A percentile compares a stretch with the other conserved stretches of the same genome.
These are phyloP conservation scores for Rubroboletus satanas DNA, from an alignment of 768 basidiomycete genomes.

Conservation along the genomic window DNA sequence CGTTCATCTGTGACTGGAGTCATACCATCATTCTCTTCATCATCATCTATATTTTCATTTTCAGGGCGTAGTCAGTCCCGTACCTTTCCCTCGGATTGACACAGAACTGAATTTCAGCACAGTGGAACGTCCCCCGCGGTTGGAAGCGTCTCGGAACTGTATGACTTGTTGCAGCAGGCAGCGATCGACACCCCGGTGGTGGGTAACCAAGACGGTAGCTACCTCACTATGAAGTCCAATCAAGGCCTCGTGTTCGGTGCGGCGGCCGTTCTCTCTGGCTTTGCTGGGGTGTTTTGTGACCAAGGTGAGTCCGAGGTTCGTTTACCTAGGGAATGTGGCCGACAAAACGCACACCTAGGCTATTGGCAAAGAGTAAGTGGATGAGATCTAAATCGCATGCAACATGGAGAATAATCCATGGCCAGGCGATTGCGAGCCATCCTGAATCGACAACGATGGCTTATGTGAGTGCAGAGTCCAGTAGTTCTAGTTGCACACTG, in stretches of 20 bases:
- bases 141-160: slow-evolving; percentile 39
- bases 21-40: slow-evolving; percentile 46
- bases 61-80: slow-evolving; percentile 29
- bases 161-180: slow-evolving; percentile 46
- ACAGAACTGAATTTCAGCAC: not conserved
- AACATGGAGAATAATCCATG: not conserved
- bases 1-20: slow-evolving; percentile 43
- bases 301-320: slow-evolving; percentile 33
- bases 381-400: not conserved
- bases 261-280: slow-evolving; percentile 38
- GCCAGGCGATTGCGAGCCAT: slow-evolving; percentile 47
- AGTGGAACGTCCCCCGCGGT: slow-evolving; percentile 38
- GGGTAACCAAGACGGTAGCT: slow-evolving; percentile 50
- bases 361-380: slow-evolving; percentile 49
- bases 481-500: too few relatives aligned
- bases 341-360: slow-evolving; percentile 25
- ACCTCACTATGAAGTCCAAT: slow-evolving; percentile 54
- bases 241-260: slow-evolving; percentile 43
- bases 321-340: not conserved
- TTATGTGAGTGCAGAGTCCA: slow-evolving; percentile 34
- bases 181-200: slow-evolving; percentile 42
- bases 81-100: not conserved
- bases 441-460: slow-evolving; percentile 50
- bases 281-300: slow-evolving; percentile 48
- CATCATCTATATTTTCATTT: slow-evolving; percentile 36